A percentile compares a stretch with the other conserved stretches of the same genome.
phyloP scores from a whole-genome alignment of 1,139 yeast species.

The Diutina mesorugosa region DNA sequence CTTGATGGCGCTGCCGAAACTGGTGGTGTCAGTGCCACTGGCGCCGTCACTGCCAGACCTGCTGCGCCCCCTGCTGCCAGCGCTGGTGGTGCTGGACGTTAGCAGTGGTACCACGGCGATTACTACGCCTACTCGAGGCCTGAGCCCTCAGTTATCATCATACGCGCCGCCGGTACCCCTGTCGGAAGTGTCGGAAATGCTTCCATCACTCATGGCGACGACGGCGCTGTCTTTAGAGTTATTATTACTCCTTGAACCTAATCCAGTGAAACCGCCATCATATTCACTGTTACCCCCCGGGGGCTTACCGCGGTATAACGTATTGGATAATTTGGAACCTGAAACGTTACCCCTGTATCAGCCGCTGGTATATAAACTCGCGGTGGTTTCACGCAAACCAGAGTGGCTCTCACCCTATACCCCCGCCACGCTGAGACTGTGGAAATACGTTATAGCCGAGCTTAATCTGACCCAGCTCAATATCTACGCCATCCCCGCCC shows the following conservation, averaged over 20 bases:
- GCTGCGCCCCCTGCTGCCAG: neutral
- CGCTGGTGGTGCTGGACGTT: neutral
- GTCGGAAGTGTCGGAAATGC: too few species aligned
- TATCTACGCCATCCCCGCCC: slow-evolving; percentile 33
- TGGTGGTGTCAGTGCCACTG: neutral
- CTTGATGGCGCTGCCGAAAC: neutral
- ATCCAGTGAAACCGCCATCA: slow-evolving; percentile 37
- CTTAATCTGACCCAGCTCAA: slow-evolving; percentile 66
- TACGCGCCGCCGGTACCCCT: neutral
- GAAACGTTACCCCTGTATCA: slow-evolving; percentile 35
- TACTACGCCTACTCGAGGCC: neutral
- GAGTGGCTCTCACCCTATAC: slow-evolving; percentile 65
- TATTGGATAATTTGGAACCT: slow-evolving; percentile 10
- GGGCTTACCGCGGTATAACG: slow-evolving; percentile 40
- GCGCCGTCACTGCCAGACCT: neutral
- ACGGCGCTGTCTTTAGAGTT: neutral
- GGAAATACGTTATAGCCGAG: slow-evolving; percentile 54
- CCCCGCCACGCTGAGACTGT: slow-evolving; percentile 43
- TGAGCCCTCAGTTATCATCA: neutral
- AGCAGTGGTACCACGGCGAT: neutral
- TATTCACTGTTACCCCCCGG: slow-evolving; percentile 34
- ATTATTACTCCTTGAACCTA: slow-evolving; percentile 27
- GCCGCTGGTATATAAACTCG: slow-evolving; percentile 46
- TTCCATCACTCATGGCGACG: neutral
- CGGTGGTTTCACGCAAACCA: slow-evolving; percentile 38